Evolutionary conservation across 768 basidiomycete genomes (phyloP).

Genomic region (Mycena rosella): DNA sequence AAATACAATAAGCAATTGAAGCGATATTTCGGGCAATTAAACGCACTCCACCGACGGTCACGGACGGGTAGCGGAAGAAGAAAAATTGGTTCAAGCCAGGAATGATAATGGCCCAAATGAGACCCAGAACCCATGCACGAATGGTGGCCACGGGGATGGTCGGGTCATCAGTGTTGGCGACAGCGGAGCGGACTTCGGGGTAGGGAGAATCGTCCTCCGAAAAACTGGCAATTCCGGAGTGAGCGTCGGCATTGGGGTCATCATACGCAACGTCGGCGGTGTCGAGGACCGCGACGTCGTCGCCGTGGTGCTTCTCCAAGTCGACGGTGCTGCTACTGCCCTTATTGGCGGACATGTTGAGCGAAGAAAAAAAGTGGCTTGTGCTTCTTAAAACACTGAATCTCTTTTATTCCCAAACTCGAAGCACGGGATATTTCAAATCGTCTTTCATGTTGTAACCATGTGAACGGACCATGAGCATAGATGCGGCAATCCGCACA

Average conservation of each 20-base stretch:
- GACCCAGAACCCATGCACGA: slow-evolving; percentile 68
- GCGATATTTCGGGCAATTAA: not conserved
- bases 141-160: slow-evolving; percentile 61
- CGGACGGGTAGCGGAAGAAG: slow-evolving; percentile 67
- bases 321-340: slow-evolving; percentile 31
- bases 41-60: slow-evolving; percentile 55
- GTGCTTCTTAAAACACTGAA: not conserved
- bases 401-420: slow-evolving; percentile 6
- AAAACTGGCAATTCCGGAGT: slow-evolving; percentile 36
- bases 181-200: slow-evolving; percentile 67
- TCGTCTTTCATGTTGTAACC: not conserved
- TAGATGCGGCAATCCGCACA: not conserved
- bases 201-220: slow-evolving; percentile 67
- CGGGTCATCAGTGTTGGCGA: slow-evolving; percentile 68
- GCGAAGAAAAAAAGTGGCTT: not conserved
- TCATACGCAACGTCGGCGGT: slow-evolving; percentile 41
- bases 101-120: slow-evolving; percentile 63
- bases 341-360: slow-evolving; percentile 30
- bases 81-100: slow-evolving; percentile 68
- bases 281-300: slow-evolving; percentile 28
- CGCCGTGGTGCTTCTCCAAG: slow-evolving; percentile 27
- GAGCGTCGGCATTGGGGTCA: slow-evolving; percentile 47
- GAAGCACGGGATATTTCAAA: not conserved
- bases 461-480: slow-evolving; percentile 1
- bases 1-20: slow-evolving; percentile 22